A percentile compares a stretch with the other conserved stretches of the same genome.
These are phyloP conservation scores for Penicillium bialowiezense DNA, from an alignment of 495 filamentous ascomycete species.

Conservation along the genomic window DNA sequence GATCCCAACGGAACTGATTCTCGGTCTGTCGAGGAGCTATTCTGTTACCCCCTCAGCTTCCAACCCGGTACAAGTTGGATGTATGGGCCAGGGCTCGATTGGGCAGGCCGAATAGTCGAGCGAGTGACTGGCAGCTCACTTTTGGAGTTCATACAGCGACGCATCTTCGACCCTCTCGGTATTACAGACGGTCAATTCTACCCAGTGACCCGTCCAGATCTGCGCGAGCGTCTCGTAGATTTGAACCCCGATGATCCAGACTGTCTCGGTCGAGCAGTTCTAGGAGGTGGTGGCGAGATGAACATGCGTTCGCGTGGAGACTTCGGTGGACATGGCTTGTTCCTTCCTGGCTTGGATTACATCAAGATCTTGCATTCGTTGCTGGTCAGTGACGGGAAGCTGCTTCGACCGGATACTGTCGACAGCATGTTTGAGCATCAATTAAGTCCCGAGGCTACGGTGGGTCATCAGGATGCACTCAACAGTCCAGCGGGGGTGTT, in stretches of 20 bases:
- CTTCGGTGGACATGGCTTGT: slow-evolving; percentile 55
- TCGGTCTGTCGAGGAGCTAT: slow-evolving; percentile 23
- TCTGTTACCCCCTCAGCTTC: slow-evolving; percentile 38
- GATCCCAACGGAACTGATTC: slow-evolving; percentile 9
- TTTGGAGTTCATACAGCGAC: slow-evolving; percentile 41
- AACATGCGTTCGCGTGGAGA: slow-evolving; percentile 29
- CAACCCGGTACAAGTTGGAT: slow-evolving; percentile 50
- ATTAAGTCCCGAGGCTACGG: slow-evolving; percentile 27
- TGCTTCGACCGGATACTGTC: slow-evolving; percentile 41
- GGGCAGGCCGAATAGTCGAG: slow-evolving; percentile 47
- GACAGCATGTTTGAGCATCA: slow-evolving; percentile 53
- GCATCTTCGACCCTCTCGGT: slow-evolving; percentile 45
- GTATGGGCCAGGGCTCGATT: slow-evolving; percentile 51
- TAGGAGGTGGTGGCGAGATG: slow-evolving; percentile 23
- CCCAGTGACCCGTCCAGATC: slow-evolving; percentile 30
- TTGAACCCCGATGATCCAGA: slow-evolving; percentile 29
- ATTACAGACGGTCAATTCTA: slow-evolving; percentile 41
- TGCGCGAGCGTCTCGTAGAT: slow-evolving; percentile 33
- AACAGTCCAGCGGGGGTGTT: slow-evolving; percentile 20
- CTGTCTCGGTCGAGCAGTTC: slow-evolving; percentile 20
- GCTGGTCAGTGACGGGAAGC: slow-evolving; percentile 40
- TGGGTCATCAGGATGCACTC: slow-evolving; percentile 15
- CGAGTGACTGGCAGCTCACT: slow-evolving; percentile 34
- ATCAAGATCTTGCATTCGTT: slow-evolving; percentile 49
- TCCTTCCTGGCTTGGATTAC: slow-evolving; percentile 43